Evolutionary conservation across 2,329 filamentous ascomycete genomes (phyloP).

Genomic region (Knufia fluminis): DNA sequence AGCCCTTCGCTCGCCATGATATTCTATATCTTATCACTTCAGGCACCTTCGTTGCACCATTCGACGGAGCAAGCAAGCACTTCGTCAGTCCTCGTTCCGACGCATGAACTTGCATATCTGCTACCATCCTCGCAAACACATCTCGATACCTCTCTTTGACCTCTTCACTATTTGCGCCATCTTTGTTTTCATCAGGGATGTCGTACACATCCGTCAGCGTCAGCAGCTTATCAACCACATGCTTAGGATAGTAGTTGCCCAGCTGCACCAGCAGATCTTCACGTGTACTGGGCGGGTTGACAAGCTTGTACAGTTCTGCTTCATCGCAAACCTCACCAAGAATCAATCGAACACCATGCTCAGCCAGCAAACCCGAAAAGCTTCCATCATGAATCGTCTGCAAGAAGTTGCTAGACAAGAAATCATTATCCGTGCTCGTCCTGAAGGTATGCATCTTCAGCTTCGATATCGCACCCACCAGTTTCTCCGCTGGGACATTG

Average conservation of each 20-base stretch:
- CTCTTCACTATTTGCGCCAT: conserved; percentile 24
- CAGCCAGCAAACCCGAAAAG: conserved; percentile 33
- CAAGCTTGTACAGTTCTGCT: conserved; percentile 35
- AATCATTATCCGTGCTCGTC: conserved; percentile 35
- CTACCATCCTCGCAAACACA: conserved; percentile 34
- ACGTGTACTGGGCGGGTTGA: conserved; percentile 31
- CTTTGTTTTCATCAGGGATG: conserved; percentile 6
- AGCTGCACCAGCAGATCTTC: conserved; percentile 32
- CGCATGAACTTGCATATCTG: conserved; percentile 34
- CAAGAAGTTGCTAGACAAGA: conserved; percentile 32
- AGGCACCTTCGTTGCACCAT: neutral
- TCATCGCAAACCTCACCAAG: conserved; percentile 39
- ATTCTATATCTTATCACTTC: conserved; percentile 21
- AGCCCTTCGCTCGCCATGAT: conserved; percentile 19
- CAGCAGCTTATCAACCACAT: conserved; percentile 30
- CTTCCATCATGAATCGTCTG: conserved; percentile 30
- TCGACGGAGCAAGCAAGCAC: conserved; percentile 15
- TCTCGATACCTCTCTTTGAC: conserved; percentile 29
- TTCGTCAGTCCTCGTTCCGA: conserved; percentile 30
- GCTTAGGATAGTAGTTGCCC: conserved; percentile 37
- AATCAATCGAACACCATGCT: conserved; percentile 29
- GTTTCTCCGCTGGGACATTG: conserved; percentile 25
- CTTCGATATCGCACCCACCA: conserved; percentile 30
- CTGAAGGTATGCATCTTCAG: conserved; percentile 40
- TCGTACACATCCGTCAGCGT: conserved; percentile 27